Percentiles rank a stretch among this genome's conserved stretches.
Evolutionary conservation across 164 flowering plant genomes (phyloP).

Genomic region (Berberis vulgaris): DNA sequence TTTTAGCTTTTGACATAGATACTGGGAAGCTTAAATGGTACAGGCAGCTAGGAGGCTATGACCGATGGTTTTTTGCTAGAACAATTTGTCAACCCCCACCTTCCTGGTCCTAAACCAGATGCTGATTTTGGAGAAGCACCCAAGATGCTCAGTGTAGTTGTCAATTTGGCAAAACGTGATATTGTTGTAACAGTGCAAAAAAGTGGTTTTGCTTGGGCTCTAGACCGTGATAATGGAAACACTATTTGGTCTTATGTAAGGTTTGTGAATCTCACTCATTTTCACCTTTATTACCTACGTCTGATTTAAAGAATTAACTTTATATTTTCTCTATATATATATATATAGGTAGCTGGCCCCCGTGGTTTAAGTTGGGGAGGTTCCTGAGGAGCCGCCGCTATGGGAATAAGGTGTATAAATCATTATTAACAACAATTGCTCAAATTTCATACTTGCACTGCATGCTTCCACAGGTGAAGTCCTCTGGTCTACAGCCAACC

Average conservation of each 20-base stretch:
- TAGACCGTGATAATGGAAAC: conserved; percentile 40
- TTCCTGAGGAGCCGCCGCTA: conserved; percentile 45
- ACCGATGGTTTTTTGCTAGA: conserved; percentile 22
- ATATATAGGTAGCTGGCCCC: conserved; percentile 40
- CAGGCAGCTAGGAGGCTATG: conserved; percentile 1
- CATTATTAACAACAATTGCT: conserved; percentile 23
- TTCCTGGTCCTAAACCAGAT: conserved; percentile 43
- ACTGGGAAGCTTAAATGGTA: neutral
- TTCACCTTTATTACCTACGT: neutral
- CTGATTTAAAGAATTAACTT: no score
- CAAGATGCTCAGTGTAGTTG: conserved; percentile 22
- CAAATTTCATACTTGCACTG: conserved; percentile 30
- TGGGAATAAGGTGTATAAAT: conserved; percentile 29
- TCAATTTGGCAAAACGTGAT: conserved; percentile 23
- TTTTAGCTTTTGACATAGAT: neutral
- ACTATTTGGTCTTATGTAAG: conserved; percentile 41
- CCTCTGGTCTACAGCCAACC: conserved; percentile 41
- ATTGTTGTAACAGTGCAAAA: conserved; percentile 48
- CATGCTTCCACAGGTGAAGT: conserved; percentile 32
- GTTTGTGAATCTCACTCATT: neutral
- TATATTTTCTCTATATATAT: no score
- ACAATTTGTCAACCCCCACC: conserved; percentile 24
- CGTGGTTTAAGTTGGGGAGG: conserved; percentile 39
- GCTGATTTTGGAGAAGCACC: conserved; percentile 57
- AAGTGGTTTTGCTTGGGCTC: conserved; percentile 55